A percentile compares a stretch with the other conserved stretches of the same genome.
These are phyloP conservation scores for Rutstroemia sp. DNA, from an alignment of 2,329 filamentous ascomycete species.

Conservation along the genomic window DNA sequence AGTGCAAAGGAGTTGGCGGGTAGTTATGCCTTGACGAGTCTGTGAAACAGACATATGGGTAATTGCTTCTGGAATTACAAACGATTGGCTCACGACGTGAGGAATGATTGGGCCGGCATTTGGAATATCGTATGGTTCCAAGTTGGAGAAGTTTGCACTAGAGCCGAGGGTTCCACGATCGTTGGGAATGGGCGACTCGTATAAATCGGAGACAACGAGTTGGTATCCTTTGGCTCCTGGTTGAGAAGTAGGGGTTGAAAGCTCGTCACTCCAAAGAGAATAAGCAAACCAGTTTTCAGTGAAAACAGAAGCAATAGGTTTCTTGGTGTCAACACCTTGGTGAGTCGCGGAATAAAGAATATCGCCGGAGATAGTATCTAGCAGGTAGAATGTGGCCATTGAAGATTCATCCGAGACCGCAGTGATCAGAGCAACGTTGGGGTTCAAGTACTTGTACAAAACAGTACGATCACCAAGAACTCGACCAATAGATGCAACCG, in stretches of 20 bases:
- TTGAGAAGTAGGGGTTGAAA: conserved; percentile 47
- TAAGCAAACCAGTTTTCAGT: conserved; percentile 96
- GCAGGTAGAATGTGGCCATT: conserved; percentile 64
- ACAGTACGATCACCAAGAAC: conserved; percentile 90
- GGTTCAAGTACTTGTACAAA: conserved; percentile 93
- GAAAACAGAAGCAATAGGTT: conserved; percentile 68
- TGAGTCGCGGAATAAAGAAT: conserved; percentile 67
- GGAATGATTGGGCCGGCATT: conserved; percentile 53
- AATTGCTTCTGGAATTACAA: conserved; percentile 72
- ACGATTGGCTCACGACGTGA: conserved; percentile 72
- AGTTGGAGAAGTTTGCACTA: conserved; percentile 66
- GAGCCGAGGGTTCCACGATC: conserved; percentile 74
- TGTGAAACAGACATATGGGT: conserved; percentile 75
- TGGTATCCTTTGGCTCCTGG: conserved; percentile 73
- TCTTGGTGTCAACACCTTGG: conserved; percentile 62
- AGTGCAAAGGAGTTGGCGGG: conserved; percentile 72
- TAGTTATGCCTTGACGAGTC: conserved; percentile 86
- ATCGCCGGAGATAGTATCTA: conserved; percentile 81
- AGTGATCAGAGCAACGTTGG: conserved; percentile 73
- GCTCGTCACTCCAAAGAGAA: conserved; percentile 60
- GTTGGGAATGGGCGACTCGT: conserved; percentile 76
- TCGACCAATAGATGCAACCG: conserved; percentile 88
- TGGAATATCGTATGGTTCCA: conserved; percentile 54
- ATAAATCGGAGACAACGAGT: conserved; percentile 79
- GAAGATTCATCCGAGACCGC: conserved; percentile 51